Percentiles rank a stretch among this genome's conserved stretches.
These are phyloP conservation scores for Ascochyta rabiei DNA, from an alignment of 2,329 filamentous ascomycete species.

Conservation along the genomic window DNA sequence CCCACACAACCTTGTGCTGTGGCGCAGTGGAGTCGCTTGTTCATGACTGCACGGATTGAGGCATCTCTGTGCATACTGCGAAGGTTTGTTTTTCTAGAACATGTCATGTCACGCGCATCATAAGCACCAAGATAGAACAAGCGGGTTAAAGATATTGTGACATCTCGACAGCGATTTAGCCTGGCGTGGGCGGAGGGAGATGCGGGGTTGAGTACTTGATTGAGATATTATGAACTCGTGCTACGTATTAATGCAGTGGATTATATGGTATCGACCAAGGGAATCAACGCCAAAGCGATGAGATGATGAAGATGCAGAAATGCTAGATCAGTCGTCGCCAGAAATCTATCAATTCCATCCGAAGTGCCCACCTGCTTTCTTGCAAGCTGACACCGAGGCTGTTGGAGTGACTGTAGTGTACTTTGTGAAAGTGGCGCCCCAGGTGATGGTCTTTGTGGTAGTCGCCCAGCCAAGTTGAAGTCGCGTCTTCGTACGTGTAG, in stretches of 20 bases:
- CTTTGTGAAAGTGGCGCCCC: conserved; percentile 43
- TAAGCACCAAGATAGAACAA: not conserved
- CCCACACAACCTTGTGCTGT: not conserved
- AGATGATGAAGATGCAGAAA: not conserved
- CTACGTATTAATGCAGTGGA: conserved; percentile 2
- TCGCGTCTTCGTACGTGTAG: conserved; percentile 43
- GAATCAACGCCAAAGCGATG: not conserved
- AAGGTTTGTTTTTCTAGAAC: not conserved
- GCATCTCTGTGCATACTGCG: not conserved
- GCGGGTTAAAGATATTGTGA: not conserved
- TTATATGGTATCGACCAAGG: not conserved
- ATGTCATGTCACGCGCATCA: not conserved
- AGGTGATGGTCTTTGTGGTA: conserved; percentile 44
- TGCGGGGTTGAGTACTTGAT: not conserved
- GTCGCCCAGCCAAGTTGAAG: conserved; percentile 32
- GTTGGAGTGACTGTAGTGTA: conserved; percentile 46
- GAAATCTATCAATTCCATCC: not conserved
- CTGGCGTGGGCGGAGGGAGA: not conserved
- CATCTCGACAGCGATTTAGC: not conserved
- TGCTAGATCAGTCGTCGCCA: not conserved
- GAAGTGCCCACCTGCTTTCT: conserved; percentile 41
- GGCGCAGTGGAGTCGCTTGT: not conserved
- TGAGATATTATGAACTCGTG: not conserved
- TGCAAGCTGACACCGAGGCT: conserved; percentile 44
- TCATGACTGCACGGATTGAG: not conserved